Evolutionary conservation across 768 basidiomycete species (phyloP), one percentile per base, ranked within the genome.

Genomic region (Leccinum incarnatum): DNA sequence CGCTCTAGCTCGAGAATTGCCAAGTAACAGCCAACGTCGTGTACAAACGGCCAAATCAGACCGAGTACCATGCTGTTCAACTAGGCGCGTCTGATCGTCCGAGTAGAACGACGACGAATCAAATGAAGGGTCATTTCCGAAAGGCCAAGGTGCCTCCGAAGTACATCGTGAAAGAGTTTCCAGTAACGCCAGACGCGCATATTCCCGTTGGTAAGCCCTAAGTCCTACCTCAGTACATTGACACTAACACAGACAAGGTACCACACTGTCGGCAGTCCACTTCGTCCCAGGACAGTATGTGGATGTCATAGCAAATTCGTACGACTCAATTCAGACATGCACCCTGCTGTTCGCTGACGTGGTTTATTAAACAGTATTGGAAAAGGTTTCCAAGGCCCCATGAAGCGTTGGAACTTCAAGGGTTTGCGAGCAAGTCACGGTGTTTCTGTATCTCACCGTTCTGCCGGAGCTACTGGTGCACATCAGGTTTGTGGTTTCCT

Each of bases 271-370:
- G 50, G 93, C 95, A 0, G 81, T 90, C 46, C 97, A 99, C 73
- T 98, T 96, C 67, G 97, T 98, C 8, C 97, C 97, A 0, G 97
- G 97, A 0, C 97, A 99, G 72, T 93, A 81, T 69, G 93, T 98
- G 12, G 96, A 98, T 72, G 90, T 95, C 6, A 80, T 91, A 61
- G 91, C 90, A 7, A 91, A 89, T 63, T 93, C 91, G 96, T 98
- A 68, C 65, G 92, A 12, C 42, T 36, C 34, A 11, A 47, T 53
- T 59, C 32, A 17, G 25, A 30, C 36, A 17, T 21, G 34, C 51
- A 52, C 42, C 23, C 17, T 36, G 23, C 12, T 27, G 6, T 23
- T 53, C 17, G 46, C 64, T 69, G 14, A 67, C 30, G 11, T 25
- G 25, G 23, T n/a, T 49, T 47, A 61, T 21, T 49, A 10, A 54